Evolutionary conservation across 805 yeast genomes (phyloP), one percentile per base, ranked within the genome.

Genomic region (Starmerella potacharoeniae): DNA sequence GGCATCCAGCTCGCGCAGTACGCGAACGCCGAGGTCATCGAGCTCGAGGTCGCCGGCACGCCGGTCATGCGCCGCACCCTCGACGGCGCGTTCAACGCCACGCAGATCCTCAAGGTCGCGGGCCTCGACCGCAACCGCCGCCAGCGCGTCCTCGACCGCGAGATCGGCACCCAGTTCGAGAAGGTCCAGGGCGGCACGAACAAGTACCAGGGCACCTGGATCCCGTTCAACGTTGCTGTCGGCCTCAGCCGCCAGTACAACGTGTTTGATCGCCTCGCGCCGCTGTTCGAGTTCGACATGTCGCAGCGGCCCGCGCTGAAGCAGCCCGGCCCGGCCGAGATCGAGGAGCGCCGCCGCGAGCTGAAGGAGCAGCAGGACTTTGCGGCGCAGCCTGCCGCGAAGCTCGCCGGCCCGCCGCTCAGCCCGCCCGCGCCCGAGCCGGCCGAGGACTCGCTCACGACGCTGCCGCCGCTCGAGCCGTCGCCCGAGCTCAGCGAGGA

Each of bases 161-260:
- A 82, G 60, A 80, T 81, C 43, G 76, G 79, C 6, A 83, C 84
- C n/a, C 72, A 70, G 37, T 83, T 80, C 64, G 89, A 83, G 62
- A 82, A 82, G 62, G 82, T 82, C 30, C 85, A 82, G 66, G 86
- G 86, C 37, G 87, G 86, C 0, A 79, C 81, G 59, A 86, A 86
- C n/a, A 80, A 80, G 62, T 81, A 79, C 66, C 86, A 82, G 65
- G 90, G 89, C 9, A 83, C 84, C 11, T 83, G 89, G 65, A 62
- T 63, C 73, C 86, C 89, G 5, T 76, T 75, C 60, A 81, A 76
- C 54, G 68, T 80, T 36, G 84, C 83, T 0, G 72, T 76, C 11
- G 75, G 77, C 40, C 73, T 84, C 68, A 81, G 84, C 54, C 77
- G 75, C 60, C 75, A 83, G 59, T 83, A 80, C 68, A 78, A 79